phyloP scores from a whole-genome alignment of 306 rosid genomes.

The Vachellia collinsii region DNA sequence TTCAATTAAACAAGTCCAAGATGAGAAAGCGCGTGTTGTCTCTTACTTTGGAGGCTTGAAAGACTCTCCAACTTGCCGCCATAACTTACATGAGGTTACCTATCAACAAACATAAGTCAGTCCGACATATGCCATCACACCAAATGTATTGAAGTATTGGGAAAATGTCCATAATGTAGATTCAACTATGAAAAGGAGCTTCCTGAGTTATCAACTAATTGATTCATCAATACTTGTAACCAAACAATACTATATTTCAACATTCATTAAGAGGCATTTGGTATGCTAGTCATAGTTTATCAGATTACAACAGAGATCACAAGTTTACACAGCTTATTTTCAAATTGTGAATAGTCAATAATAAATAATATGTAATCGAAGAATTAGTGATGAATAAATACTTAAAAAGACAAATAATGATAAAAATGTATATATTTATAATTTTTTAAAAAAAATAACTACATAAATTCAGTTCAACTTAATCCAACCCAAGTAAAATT shows the following conservation, averaged over 20 bases:
- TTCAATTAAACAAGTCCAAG: conserved; percentile 13
- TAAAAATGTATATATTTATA: neutral
- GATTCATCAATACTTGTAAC: conserved; percentile 5
- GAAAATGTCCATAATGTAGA: neutral
- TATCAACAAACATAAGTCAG: conserved; percentile 45
- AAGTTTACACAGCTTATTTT: neutral
- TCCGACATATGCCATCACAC: conserved; percentile 34
- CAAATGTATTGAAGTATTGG: conserved; percentile 22
- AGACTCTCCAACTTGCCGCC: conserved; percentile 99
- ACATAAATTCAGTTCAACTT: neutral
- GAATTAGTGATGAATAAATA: neutral
- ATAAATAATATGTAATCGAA: neutral
- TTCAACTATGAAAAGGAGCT: conserved; percentile 19
- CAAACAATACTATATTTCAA: conserved; percentile 27
- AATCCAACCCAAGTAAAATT: neutral
- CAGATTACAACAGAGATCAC: neutral
- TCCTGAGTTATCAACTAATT: conserved; percentile 3
- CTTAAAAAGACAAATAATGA: neutral
- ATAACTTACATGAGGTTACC: conserved; percentile 96
- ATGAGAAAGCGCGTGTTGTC: conserved; percentile 27
- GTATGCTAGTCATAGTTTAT: neutral
- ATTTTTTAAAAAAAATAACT: neutral
- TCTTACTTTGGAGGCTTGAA: conserved; percentile 99
- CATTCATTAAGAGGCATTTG: conserved; percentile 13
- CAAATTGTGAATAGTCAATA: neutral